Conservation (phyloP, 2,329 filamentous ascomycete genomes). For the Aspergillus japonicus region DNA sequence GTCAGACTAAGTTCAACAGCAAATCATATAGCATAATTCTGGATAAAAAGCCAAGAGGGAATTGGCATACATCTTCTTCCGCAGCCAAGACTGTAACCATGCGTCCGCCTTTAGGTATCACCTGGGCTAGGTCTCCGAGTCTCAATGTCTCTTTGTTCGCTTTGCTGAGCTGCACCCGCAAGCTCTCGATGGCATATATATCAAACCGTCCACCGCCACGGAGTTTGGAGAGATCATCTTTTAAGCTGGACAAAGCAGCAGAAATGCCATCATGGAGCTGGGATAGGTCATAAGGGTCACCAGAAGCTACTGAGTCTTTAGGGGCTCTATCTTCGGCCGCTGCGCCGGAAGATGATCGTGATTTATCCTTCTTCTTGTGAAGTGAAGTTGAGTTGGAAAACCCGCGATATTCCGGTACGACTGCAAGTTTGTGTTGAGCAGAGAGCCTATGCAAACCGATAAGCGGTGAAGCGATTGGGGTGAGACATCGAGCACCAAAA, state of each 20-base stretch:
- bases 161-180: slow-evolving; percentile 61
- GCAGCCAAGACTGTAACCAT: slow-evolving; percentile 62
- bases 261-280: slow-evolving; percentile 57
- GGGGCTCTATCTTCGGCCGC: slow-evolving; percentile 31
- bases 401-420: slow-evolving; percentile 7
- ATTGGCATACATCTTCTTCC: slow-evolving; percentile 58
- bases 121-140: slow-evolving; percentile 64
- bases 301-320: slow-evolving; percentile 30
- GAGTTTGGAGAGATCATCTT: slow-evolving; percentile 61
- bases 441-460: not conserved
- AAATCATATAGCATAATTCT: too few species aligned
- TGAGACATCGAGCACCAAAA: not conserved
- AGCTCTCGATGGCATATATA: slow-evolving; percentile 58
- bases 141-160: slow-evolving; percentile 51
- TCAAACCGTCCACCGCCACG: slow-evolving; percentile 63
- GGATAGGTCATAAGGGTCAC: slow-evolving; percentile 63
- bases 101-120: slow-evolving; percentile 63
- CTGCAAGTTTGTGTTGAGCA: not conserved
- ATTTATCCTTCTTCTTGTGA: slow-evolving; percentile 56
- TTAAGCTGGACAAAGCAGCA: slow-evolving; percentile 56
- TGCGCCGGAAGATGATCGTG: slow-evolving; percentile 44
- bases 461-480: not conserved
- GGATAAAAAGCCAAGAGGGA: not conserved
- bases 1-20: not conserved
- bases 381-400: slow-evolving; percentile 47